phyloP scores from a whole-genome alignment of 768 basidiomycete genomes.

The Paxillus rubicundulus region DNA sequence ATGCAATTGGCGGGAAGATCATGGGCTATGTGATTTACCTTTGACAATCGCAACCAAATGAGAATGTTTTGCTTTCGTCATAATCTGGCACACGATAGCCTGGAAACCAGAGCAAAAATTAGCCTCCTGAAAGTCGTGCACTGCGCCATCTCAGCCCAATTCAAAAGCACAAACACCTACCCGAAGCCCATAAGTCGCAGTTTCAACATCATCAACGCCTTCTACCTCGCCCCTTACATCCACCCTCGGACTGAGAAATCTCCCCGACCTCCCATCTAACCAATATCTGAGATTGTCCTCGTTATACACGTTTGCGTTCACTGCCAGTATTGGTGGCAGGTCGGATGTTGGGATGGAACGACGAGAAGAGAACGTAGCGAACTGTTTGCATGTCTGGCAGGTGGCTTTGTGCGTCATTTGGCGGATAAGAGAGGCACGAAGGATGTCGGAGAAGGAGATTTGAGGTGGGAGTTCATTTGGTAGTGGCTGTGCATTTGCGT shows the following conservation, averaged over 20 bases:
- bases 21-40: conserved; percentile 39
- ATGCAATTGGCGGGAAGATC: not conserved
- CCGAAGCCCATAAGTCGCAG: conserved; percentile 65
- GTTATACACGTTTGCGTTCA: conserved; percentile 82
- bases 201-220: conserved; percentile 54
- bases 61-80: conserved; percentile 63
- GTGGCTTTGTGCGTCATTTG: conserved; percentile 84
- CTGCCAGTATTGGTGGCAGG: conserved; percentile 78
- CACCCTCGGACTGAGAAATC: conserved; percentile 59
- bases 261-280: conserved; percentile 50
- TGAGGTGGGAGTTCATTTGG: conserved; percentile 38
- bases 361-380: conserved; percentile 66
- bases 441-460: conserved; percentile 61
- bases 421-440: conserved; percentile 74
- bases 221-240: conserved; percentile 59
- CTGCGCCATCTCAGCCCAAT: not conserved
- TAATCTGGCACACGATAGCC: conserved; percentile 82
- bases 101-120: conserved; percentile 27
- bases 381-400: conserved; percentile 80
- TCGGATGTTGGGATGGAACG: conserved; percentile 62
- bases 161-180: conserved; percentile 42
- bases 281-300: conserved; percentile 74
- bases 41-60: conserved; percentile 90
- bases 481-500: conserved; percentile 23
- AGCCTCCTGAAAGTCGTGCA: not conserved